Evolutionary conservation across 2,329 filamentous ascomycete genomes (phyloP), one percentile per base, ranked within the genome.

Genomic region (Cryphonectria radicalis): DNA sequence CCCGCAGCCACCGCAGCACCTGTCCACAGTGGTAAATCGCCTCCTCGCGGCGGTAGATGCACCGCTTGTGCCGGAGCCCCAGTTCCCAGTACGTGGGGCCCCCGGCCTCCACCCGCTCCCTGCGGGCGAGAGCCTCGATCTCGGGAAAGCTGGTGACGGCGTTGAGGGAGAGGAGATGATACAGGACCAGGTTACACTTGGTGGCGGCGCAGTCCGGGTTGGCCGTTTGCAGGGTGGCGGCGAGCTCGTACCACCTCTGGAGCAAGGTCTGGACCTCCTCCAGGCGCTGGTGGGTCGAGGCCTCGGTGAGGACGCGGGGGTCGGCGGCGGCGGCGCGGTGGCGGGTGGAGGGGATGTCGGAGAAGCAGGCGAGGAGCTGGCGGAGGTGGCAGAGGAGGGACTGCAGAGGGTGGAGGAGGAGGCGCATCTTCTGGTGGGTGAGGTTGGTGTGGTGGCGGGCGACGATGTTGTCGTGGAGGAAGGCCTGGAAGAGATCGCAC

Each of bases 141-240:
- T 90, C 88, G 2, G 88, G 84, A 76, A 93, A 92, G 79, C 89
- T 89, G 22, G 90, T 90, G 40, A 92, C 86, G 11, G 89, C 87
- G 75, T 92, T 92, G 71, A 93, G 84, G 65, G 87, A 90, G 77
- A 93, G 89, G 59, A 93, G 84, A 75, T 93, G 91, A 78, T 91
- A 93, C 72, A 93, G 85, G 60, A 91, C 86, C 59, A 93, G 80
- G 76, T 90, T 92, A 74, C 88, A 89, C 75, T 87, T 87, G 76
- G 88, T 91, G 74, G 90, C 83, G 22, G 86, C 80, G 74, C 90
- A 92, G 64, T 81, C 80, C 1, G 87, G 85, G 76, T 90, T 85
- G n/a, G 82, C 79, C 76, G 88, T 87, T 75, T 83, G 80, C 77
- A 89, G 86, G 14, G 82, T 79, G 72, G 88, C 85, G 53, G 88